These are phyloP conservation scores for Myriangium duriaei DNA, from an alignment of 2,329 filamentous ascomycete species.

Conservation along the genomic window DNA sequence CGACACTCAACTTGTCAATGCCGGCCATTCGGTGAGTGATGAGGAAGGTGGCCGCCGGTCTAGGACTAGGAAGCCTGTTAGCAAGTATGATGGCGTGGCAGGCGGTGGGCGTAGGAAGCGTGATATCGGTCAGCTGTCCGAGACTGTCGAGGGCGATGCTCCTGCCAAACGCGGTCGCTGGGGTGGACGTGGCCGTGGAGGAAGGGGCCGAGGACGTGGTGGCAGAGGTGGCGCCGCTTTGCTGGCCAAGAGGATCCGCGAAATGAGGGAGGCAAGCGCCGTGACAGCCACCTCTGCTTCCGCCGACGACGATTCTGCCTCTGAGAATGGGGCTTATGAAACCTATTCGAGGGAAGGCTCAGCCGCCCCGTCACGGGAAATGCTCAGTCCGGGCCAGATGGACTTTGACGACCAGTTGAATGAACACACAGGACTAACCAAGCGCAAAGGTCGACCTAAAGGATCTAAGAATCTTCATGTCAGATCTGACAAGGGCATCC, in stretches of 20 bases:
- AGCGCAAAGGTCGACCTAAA: constrained; percentile 26
- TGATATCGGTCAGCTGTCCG: constrained; percentile 10
- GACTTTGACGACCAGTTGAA: constrained; percentile 3
- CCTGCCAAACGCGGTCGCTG: constrained; percentile 8
- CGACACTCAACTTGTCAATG: constrained; percentile 22
- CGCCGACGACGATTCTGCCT: constrained; percentile 12
- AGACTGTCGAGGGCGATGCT: constrained; percentile 12
- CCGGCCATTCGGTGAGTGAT: constrained; percentile 9
- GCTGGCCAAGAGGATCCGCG: constrained; percentile 29
- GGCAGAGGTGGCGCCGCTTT: constrained; percentile 9
- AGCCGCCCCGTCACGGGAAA: constrained; percentile 16
- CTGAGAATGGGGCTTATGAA: constrained; percentile 16
- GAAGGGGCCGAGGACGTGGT: constrained; percentile 9
- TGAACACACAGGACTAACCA: constrained; percentile 1
- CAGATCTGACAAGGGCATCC: constrained; percentile 36
- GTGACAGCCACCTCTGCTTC: constrained; percentile 17
- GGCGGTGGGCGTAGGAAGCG: constrained; percentile 10
- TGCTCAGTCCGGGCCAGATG: constrained; percentile 9
- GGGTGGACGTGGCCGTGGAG: constrained; percentile 5
- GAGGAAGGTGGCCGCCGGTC: constrained; percentile 11
- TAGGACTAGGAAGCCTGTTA: constrained; percentile 11
- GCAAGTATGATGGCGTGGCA: constrained; percentile 13
- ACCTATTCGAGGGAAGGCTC: constrained; percentile 17
- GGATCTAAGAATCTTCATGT: constrained; percentile 36
- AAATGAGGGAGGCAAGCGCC: constrained; percentile 32